Conservation (phyloP, 768 basidiomycete genomes). For the Arthromyces matolae region DNA sequence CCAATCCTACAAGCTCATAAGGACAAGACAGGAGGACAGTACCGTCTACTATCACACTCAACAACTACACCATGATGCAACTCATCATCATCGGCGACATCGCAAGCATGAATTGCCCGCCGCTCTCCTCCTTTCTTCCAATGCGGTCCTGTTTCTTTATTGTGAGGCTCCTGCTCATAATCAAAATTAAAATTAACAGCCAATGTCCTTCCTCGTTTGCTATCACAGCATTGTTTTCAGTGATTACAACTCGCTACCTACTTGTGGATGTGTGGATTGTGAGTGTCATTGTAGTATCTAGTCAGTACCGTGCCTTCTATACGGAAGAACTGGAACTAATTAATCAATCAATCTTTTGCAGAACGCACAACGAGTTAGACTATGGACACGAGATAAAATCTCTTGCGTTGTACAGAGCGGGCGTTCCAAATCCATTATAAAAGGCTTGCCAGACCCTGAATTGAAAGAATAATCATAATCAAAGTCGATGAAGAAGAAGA, state of each 20-base stretch:
- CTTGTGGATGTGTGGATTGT: conserved; percentile 55
- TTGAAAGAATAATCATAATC: conserved; percentile 48
- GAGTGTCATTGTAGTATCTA: conserved; percentile 1
- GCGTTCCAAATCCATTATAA: conserved; percentile 67
- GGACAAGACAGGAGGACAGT: too few species aligned
- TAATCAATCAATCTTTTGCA: conserved; percentile 34
- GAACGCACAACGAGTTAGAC: conserved; percentile 73
- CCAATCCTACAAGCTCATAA: too few species aligned
- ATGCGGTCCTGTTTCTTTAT: conserved; percentile 40
- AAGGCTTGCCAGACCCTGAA: conserved; percentile 53
- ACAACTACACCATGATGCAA: too few species aligned
- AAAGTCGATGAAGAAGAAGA: conserved; percentile 58
- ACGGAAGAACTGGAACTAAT: conserved; percentile 7
- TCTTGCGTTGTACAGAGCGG: conserved; percentile 63
- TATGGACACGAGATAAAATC: conserved; percentile 83
- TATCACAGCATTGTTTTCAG: conserved; percentile 48
- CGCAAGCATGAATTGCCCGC: conserved; percentile 74
- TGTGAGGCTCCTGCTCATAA: background rate
- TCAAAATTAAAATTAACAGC: conserved; percentile 35
- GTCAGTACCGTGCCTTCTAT: conserved; percentile 8
- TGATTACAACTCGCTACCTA: conserved; percentile 41
- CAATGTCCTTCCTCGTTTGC: conserved; percentile 33
- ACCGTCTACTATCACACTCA: too few species aligned
- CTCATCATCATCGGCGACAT: too few species aligned
- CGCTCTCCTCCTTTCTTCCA: conserved; percentile 82